Base-by-base conservation (phyloP, 2,329 filamentous ascomycete genomes). In the Fusarium nisikadoi region DNA sequence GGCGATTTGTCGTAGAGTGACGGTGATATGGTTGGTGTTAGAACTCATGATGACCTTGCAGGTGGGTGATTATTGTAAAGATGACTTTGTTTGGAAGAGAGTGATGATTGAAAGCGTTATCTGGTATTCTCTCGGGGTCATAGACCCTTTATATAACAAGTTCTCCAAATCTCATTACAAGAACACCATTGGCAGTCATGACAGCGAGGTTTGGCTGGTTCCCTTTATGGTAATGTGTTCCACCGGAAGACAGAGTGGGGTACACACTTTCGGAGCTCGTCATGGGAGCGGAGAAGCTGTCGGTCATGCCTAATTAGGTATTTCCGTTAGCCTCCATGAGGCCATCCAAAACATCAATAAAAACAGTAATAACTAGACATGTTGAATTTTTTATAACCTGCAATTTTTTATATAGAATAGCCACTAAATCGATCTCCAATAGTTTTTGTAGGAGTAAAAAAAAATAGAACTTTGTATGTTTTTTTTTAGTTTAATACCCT, bases 1-100 rank as follows among this genome's bases (percentile, higher is more conserved):
- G 70, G 87, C 86, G 58, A 89, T 77, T 65, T 86, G 81, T 38
- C 77, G 69, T 1, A 87, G 77, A 25, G 84, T 83, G n/a, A 86
- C 81, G 2, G 73, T 80, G 70, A 86, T 63, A 2, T 62, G 6
- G 13, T 59, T 53, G 12, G 27, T 11, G 17, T 53, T 41, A 35
- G 35, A 17, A 29, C 6, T 11, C 55, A 58, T 58, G 55, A 12
- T 8, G 33, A 0, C 2, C 0, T 36, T 36, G 3, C 3, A 1
- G 13, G 2, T 36, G 7, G 31, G 4, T n/a, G 9, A 2, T 20
- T 25, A 0, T 4, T n/a, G 12, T 39, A 12, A 5, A 17, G 8
- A 4, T 27, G 43, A 46, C 3, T 19, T 3, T n/a, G 2, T 23
- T 10, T 23, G 3, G 0, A 23, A 0, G 29, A 49, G 8, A 0